Conservation (phyloP, 768 basidiomycete species). For the Amanita pseudoporphyria region DNA sequence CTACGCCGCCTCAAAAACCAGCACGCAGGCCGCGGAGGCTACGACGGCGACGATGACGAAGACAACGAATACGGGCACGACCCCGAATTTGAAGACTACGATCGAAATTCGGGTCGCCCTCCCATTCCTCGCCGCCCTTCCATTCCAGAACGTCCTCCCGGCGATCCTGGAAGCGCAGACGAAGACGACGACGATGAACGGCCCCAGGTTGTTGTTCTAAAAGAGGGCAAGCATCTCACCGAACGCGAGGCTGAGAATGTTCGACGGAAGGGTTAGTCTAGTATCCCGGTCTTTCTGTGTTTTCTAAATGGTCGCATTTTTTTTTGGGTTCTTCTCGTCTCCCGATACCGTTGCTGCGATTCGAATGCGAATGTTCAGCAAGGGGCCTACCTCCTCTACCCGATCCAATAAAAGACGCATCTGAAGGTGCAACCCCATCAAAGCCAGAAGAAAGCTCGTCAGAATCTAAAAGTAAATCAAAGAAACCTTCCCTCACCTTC, state of each 20-base stretch:
- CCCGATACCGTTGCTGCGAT: too few relatives aligned
- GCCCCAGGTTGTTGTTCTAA: constrained; percentile 84
- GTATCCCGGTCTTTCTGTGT: background rate
- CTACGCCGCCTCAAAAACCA: constrained; percentile 56
- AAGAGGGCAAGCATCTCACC: constrained; percentile 79
- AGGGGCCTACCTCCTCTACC: constrained; percentile 51
- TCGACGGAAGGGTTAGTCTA: constrained; percentile 51
- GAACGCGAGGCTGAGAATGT: constrained; percentile 73
- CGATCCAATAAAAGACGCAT: constrained; percentile 18
- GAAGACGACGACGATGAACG: constrained; percentile 70
- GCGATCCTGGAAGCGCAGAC: constrained; percentile 64
- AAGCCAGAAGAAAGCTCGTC: constrained; percentile 14
- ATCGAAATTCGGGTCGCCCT: constrained; percentile 49
- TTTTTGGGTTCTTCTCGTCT: background rate
- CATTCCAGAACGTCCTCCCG: constrained; percentile 58
- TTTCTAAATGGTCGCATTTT: constrained; percentile 3
- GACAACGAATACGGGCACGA: constrained; percentile 7
- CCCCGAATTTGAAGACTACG: constrained; percentile 46
- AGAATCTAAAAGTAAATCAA: constrained; percentile 6
- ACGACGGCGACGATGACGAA: constrained; percentile 35
- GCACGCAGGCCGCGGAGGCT: constrained; percentile 41
- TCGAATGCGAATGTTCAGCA: constrained; percentile 34
- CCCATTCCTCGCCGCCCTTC: constrained; percentile 60
- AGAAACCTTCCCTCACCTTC: constrained; percentile 29
- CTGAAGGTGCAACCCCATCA: constrained; percentile 12